Evolutionary conservation across 495 filamentous ascomycete species (phyloP), one percentile per base, ranked within the genome.

Genomic region (Copromyces sp.): DNA sequence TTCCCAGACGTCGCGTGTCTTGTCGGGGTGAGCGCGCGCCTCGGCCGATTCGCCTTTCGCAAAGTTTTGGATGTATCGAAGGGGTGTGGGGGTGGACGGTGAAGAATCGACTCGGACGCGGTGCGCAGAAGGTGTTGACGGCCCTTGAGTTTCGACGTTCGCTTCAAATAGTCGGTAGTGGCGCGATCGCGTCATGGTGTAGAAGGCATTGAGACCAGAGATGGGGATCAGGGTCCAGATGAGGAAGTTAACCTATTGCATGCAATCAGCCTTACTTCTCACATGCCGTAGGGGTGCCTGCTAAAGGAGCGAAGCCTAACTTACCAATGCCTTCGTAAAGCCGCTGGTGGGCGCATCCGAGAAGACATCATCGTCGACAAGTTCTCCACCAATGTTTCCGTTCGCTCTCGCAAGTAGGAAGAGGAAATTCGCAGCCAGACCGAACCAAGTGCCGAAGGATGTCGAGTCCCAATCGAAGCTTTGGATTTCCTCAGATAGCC

Each of bases 91-190:
- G 4, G 90, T 85, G 70, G 89, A 85, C 0, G 95, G 95, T 3
- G 92, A 93, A 0, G 95, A 96, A 78, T 98, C 91, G 3, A 98
- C 94, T 47, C 90, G 90, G 39, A 98, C 95, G 39, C 95, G 91
- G 68, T 90, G 93, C 16, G 94, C 95, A 9, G 93, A 97, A 8
- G 94, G 93, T 3, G 95, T 98, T 45, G 87, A 85, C 4, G 92
- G 95, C 1, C 74, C 78, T 3, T 85, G 77, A 47, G 83, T 81
- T 74, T 97, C 92, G 71, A 98, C 89, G 9, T 92, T 87, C 70
- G 87, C 87, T 81, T 98, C 95, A 81, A 98, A 99, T 47, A 99
- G 84, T 76, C 95, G 90, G 83, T 99, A 99, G 74, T 91, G 89
- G 59, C 94, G 90, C 77, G 90, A 92, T 69, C 92, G 90, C 68